These are phyloP conservation scores for Talaromyces adpressus DNA, from an alignment of 495 filamentous ascomycete species.

Conservation along the genomic window DNA sequence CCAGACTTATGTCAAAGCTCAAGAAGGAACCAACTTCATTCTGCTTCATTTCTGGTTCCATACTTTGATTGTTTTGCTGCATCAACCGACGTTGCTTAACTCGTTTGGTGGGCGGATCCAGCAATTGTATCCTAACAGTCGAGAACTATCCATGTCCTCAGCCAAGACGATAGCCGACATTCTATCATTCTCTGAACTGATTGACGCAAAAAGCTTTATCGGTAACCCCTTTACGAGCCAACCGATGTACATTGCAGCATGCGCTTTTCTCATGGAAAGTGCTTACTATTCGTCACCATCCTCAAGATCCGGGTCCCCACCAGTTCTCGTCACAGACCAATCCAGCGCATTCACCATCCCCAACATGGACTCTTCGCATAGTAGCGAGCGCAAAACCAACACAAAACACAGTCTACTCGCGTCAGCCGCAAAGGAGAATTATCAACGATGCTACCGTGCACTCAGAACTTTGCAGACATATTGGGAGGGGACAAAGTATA, in stretches of 20 bases:
- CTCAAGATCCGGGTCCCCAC: conserved; percentile 24
- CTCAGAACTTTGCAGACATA: conserved; percentile 68
- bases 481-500: conserved; percentile 83
- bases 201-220: conserved; percentile 72
- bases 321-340: conserved; percentile 29
- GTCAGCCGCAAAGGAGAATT: conserved; percentile 69
- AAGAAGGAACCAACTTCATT: conserved; percentile 77
- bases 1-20: conserved; percentile 64
- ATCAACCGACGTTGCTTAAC: conserved; percentile 73
- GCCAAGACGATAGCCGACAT: conserved; percentile 88
- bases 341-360: conserved; percentile 38
- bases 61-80: conserved; percentile 73
- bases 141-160: conserved; percentile 77
- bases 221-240: conserved; percentile 85
- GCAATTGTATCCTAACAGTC: conserved; percentile 66
- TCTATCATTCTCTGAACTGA: conserved; percentile 67
- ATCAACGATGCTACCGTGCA: conserved; percentile 74
- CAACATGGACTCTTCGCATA: conserved; percentile 24
- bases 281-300: conserved; percentile 40
- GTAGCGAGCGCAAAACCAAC: conserved; percentile 40
- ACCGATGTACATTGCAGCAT: conserved; percentile 84
- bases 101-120: conserved; percentile 65
- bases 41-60: conserved; percentile 92
- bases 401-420: conserved; percentile 67
- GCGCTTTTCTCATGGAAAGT: conserved; percentile 78